Percentiles rank a stretch among this genome's conserved stretches.
phyloP scores from a whole-genome alignment of 179 eudicot genomes.

The Camellia oleifera region DNA sequence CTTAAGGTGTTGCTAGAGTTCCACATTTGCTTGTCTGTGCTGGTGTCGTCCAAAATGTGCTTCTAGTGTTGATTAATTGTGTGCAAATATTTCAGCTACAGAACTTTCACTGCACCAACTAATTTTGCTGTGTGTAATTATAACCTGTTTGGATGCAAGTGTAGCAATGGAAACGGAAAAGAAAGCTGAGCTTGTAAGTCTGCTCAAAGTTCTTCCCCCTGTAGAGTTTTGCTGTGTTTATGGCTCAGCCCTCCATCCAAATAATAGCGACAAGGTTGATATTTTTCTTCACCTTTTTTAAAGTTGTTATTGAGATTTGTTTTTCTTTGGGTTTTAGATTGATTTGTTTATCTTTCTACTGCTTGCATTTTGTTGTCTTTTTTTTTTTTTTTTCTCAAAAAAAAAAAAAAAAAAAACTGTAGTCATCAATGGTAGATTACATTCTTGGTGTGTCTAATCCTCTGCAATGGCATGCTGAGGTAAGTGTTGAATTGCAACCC shows the following conservation, averaged over 20 bases:
- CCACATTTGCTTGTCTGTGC: neutral
- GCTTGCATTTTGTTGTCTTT: neutral
- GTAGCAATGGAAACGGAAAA: constrained; percentile 38
- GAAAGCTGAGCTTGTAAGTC: constrained; percentile 40
- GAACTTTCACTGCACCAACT: neutral
- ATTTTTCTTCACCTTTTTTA: constrained; percentile 13
- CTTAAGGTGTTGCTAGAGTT: neutral
- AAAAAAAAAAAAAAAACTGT: neutral
- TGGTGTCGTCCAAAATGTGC: neutral
- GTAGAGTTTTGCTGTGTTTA: constrained; percentile 87
- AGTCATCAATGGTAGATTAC: constrained; percentile 95
- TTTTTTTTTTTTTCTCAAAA: neutral
- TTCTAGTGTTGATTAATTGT: neutral
- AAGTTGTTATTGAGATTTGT: constrained; percentile 1
- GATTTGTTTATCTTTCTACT: neutral
- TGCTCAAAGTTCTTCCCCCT: constrained; percentile 75
- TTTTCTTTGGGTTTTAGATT: neutral
- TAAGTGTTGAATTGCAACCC: constrained; percentile 12
- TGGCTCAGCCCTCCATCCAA: constrained; percentile 92
- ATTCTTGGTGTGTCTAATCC: constrained; percentile 89
- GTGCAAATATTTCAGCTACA: neutral
- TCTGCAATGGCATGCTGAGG: constrained; percentile 89
- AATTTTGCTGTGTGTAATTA: neutral
- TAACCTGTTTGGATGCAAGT: constrained; percentile 1
- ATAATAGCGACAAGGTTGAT: constrained; percentile 61